These are phyloP conservation scores for Phytophthora tubulina DNA, from an alignment of 352 stramenopile species.

Conservation along the genomic window DNA sequence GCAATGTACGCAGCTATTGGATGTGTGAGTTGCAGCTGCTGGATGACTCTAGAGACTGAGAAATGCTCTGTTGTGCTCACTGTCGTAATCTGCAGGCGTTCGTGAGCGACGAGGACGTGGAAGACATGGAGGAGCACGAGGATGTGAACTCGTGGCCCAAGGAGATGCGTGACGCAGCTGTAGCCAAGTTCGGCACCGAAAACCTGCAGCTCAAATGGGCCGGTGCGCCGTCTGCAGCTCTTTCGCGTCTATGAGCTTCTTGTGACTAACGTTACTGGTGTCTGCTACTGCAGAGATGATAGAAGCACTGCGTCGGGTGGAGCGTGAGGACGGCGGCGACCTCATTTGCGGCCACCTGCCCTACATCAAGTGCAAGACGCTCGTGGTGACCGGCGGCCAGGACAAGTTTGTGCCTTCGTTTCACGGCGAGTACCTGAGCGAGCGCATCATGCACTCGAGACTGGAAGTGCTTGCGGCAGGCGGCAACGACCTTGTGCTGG, in stretches of 20 bases:
- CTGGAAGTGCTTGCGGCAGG: slow-evolving; percentile 65
- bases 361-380: slow-evolving; percentile 86
- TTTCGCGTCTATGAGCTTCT: not conserved
- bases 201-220: slow-evolving; percentile 69
- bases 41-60: slow-evolving; percentile 21
- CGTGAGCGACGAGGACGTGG: slow-evolving; percentile 75
- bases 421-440: slow-evolving; percentile 86
- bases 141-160: slow-evolving; percentile 67
- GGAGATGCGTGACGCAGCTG: slow-evolving; percentile 53
- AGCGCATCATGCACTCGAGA: slow-evolving; percentile 87
- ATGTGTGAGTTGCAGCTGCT: not conserved
- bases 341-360: slow-evolving; percentile 77
- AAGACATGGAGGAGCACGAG: slow-evolving; percentile 58
- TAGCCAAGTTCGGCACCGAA: slow-evolving; percentile 64
- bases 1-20: slow-evolving; percentile 62
- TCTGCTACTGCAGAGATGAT: slow-evolving; percentile 57
- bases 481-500: slow-evolving; percentile 68
- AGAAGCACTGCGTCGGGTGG: slow-evolving; percentile 53
- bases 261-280: slow-evolving; percentile 15
- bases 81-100: slow-evolving; percentile 58
- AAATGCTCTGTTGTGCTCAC: slow-evolving; percentile 15
- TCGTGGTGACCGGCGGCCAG: slow-evolving; percentile 70
- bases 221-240: slow-evolving; percentile 25
- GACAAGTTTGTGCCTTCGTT: slow-evolving; percentile 75
- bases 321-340: slow-evolving; percentile 67